phyloP scores from a whole-genome alignment of 768 basidiomycete genomes.

The Tricholoma sp. region DNA sequence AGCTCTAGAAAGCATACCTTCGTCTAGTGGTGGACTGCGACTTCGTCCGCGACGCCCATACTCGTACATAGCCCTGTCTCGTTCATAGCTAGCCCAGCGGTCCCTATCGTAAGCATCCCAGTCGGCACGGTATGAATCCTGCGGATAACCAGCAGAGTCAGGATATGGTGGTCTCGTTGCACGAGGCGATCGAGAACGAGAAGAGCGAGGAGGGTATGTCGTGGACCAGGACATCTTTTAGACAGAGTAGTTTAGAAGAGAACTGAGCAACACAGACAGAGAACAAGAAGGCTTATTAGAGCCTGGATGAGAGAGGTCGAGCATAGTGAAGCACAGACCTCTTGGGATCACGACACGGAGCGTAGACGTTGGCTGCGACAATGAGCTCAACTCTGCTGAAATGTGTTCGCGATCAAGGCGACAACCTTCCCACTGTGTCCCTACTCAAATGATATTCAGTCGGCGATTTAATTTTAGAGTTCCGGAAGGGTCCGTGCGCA shows the following conservation, averaged over 20 bases:
- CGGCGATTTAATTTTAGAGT: slow-evolving; percentile 32
- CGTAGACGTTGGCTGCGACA: slow-evolving; percentile 37
- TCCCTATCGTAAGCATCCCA: slow-evolving; percentile 77
- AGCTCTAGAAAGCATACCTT: slow-evolving; percentile 36
- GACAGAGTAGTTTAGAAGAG: slow-evolving; percentile 29
- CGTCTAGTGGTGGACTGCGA: slow-evolving; percentile 69
- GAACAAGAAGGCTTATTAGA: slow-evolving; percentile 62
- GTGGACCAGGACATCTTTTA: slow-evolving; percentile 80
- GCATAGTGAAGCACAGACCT: slow-evolving; percentile 95
- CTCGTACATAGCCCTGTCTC: slow-evolving; percentile 66
- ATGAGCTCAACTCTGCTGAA: slow-evolving; percentile 41
- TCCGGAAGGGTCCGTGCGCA: slow-evolving; percentile 12
- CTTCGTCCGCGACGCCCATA: slow-evolving; percentile 69
- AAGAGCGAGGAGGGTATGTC: slow-evolving; percentile 77
- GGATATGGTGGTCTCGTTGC: slow-evolving; percentile 51
- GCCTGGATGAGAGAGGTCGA: slow-evolving; percentile 73
- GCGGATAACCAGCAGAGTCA: slow-evolving; percentile 34
- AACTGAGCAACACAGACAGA: slow-evolving; percentile 56
- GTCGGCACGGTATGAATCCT: slow-evolving; percentile 57
- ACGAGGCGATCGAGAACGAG: slow-evolving; percentile 80
- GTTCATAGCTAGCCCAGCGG: slow-evolving; percentile 61
- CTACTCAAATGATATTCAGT: slow-evolving; percentile 26
- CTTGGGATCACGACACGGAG: slow-evolving; percentile 61
- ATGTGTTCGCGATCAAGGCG: slow-evolving; percentile 61
- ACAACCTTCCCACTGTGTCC: slow-evolving; percentile 15